Percentiles rank a stretch among this genome's conserved stretches.
phyloP scores from a whole-genome alignment of 169 alveolate species.

The Babesia ovata region DNA sequence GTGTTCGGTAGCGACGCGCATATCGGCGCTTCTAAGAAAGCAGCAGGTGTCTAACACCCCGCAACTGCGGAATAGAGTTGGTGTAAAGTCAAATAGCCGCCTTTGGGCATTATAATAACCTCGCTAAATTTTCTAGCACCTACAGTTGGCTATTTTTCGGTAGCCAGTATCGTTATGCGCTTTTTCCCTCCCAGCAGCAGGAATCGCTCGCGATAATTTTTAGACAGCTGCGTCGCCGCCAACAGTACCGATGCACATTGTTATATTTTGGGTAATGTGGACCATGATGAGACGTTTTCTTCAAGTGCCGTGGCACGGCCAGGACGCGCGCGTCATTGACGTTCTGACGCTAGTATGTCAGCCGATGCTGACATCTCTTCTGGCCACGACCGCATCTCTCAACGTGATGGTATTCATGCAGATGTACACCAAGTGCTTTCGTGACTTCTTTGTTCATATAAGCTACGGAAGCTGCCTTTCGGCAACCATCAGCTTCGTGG shows the following conservation, averaged over 20 bases:
- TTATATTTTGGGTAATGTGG: not conserved
- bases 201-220: not conserved
- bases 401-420: slow-evolving; percentile 44
- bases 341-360: slow-evolving; percentile 41
- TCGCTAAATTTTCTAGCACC: too few relatives aligned
- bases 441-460: not conserved
- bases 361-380: slow-evolving; percentile 52
- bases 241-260: not conserved
- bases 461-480: slow-evolving; percentile 38
- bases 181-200: slow-evolving; percentile 22
- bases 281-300: not conserved
- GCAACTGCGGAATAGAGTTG: too few relatives aligned
- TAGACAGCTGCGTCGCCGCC: not conserved
- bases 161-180: not conserved
- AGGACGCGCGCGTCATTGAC: slow-evolving; percentile 26
- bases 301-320: slow-evolving; percentile 51
- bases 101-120: too few relatives aligned
- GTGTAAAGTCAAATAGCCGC: too few relatives aligned
- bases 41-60: too few relatives aligned
- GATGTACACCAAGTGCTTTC: slow-evolving; percentile 20
- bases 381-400: slow-evolving; percentile 35
- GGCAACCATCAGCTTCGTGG: slow-evolving; percentile 38
- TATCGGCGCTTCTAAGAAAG: too few relatives aligned
- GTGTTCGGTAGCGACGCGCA: too few relatives aligned
- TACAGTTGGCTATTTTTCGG: not conserved